Conservation (phyloP, 2,329 filamentous ascomycete genomes). For the Colletotrichum sp. region DNA sequence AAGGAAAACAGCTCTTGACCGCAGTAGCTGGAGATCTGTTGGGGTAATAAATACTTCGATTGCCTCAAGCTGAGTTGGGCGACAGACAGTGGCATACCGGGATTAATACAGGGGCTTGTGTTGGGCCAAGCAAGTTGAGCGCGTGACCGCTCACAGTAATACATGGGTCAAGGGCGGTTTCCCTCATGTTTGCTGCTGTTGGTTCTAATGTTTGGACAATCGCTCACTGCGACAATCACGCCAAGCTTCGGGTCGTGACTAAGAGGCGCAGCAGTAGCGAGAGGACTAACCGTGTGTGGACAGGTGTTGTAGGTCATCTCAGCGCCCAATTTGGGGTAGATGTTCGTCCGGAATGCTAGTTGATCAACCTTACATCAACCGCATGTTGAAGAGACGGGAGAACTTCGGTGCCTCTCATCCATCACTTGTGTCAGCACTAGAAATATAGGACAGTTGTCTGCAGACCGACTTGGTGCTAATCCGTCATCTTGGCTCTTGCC, state of each 20-base stretch:
- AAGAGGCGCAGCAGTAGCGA: not conserved
- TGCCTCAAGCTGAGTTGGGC: not conserved
- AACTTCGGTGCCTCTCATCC: not conserved
- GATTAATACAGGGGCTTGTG: not conserved
- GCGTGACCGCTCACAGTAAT: not conserved
- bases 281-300: not conserved
- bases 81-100: not conserved
- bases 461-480: not conserved
- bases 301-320: not conserved
- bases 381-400: not conserved
- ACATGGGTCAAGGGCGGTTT: not conserved
- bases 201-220: not conserved
- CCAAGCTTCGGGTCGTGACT: not conserved
- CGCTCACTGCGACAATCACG: not conserved
- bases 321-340: not conserved
- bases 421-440: not conserved
- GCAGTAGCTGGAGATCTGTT: rapidly evolving
- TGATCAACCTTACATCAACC: not conserved
- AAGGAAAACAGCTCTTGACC: not conserved
- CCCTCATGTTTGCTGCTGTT: not conserved
- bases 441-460: not conserved
- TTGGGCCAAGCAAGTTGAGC: not conserved
- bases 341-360: not conserved
- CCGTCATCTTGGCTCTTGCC: not conserved
- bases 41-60: not conserved